A percentile compares a stretch with the other conserved stretches of the same genome.
Evolutionary conservation across 371 early-diverging fungal genomes (phyloP).

Genomic region (Syncephalastrum sp.): DNA sequence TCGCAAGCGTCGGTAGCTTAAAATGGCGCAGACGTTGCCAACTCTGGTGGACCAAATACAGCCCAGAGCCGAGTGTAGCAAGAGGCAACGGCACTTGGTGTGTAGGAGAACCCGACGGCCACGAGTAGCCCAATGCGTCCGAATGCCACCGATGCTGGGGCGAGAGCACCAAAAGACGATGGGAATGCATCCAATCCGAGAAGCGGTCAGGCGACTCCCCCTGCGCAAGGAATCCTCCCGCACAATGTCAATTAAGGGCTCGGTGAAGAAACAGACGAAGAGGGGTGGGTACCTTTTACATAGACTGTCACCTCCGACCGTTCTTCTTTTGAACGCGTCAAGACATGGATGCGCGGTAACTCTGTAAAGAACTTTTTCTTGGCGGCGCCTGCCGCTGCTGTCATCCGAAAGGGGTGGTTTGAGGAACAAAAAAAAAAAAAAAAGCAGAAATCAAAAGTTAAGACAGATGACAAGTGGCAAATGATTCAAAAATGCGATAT

Average conservation of each 20-base stretch:
- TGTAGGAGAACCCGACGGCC: conserved; percentile 42
- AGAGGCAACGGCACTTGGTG: conserved; percentile 40
- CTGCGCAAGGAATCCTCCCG: conserved; percentile 25
- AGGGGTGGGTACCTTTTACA: conserved; percentile 34
- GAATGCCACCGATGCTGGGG: conserved; percentile 41
- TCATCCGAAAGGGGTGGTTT: conserved; percentile 4
- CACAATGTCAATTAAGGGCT: not conserved
- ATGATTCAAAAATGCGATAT: not conserved
- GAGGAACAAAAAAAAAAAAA: not conserved
- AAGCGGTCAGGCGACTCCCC: conserved; percentile 46
- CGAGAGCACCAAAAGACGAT: conserved; percentile 40
- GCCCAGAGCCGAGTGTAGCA: conserved; percentile 40
- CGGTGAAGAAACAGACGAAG: not conserved
- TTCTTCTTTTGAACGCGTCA: conserved; percentile 28
- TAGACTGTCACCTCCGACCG: conserved; percentile 47
- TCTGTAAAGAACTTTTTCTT: conserved; percentile 37
- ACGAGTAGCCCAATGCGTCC: conserved; percentile 47
- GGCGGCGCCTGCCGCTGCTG: no score
- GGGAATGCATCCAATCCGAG: conserved; percentile 52
- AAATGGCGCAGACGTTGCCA: conserved; percentile 31
- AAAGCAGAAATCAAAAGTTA: not conserved
- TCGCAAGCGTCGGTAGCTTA: conserved; percentile 38
- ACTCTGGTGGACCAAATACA: conserved; percentile 32
- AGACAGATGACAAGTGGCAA: not conserved
- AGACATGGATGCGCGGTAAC: conserved; percentile 36